Evolutionary conservation across 306 rosid genomes (phyloP).

Genomic region (Cicer pinnatifidum): DNA sequence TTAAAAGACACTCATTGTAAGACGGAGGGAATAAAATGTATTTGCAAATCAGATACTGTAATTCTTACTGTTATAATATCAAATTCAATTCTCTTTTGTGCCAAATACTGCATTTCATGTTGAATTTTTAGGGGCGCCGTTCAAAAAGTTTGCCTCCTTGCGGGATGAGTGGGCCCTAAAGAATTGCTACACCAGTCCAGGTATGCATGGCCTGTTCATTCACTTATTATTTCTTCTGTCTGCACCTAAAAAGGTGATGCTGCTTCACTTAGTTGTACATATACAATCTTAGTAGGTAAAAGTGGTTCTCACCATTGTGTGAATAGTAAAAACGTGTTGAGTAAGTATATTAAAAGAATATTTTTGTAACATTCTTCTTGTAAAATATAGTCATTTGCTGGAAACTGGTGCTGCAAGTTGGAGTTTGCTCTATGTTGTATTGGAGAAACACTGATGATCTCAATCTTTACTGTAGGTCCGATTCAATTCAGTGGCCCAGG

Average conservation of each 20-base stretch:
- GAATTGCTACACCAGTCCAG: slow-evolving; percentile 91
- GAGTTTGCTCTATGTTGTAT: slow-evolving; percentile 20
- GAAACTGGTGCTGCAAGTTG: slow-evolving; percentile 3
- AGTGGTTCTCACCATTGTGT: background rate
- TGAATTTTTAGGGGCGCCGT: slow-evolving; percentile 81
- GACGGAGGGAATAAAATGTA: background rate
- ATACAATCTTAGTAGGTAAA: background rate
- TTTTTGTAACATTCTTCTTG: background rate
- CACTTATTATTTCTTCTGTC: slow-evolving; percentile 13
- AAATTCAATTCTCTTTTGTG: slow-evolving; percentile 32
- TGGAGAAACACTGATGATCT: slow-evolving; percentile 14
- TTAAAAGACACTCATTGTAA: no score
- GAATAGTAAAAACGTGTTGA: background rate
- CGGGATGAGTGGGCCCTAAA: slow-evolving; percentile 94
- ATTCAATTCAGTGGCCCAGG: slow-evolving; percentile 86
- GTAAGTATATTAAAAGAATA: background rate
- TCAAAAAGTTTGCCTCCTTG: slow-evolving; percentile 80
- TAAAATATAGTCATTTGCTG: background rate
- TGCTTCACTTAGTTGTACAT: background rate
- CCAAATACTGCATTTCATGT: slow-evolving; percentile 28
- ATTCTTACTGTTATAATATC: slow-evolving; percentile 22
- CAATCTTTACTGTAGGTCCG: slow-evolving; percentile 66
- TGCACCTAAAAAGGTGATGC: slow-evolving; percentile 16
- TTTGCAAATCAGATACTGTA: slow-evolving; percentile 14
- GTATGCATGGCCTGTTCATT: slow-evolving; percentile 48